Base-by-base conservation (phyloP, 768 basidiomycete genomes). In the Strobilomyces echinocephalus region DNA sequence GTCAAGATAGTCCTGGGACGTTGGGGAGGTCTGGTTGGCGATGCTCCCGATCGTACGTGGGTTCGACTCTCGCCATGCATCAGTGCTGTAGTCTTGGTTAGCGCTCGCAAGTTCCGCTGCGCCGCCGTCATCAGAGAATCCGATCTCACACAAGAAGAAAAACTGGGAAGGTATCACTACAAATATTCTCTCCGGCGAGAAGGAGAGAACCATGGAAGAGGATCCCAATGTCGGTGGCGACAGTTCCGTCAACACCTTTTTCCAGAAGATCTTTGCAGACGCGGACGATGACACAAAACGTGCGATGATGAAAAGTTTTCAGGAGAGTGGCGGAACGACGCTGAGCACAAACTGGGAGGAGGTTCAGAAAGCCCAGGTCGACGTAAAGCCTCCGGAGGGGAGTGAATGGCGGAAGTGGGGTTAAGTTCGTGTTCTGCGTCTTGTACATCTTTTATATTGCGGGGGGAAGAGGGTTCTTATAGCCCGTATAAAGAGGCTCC, bases 271-370 rank as follows among this genome's bases (percentile, higher is more conserved):
- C 57, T 99, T 88, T 63, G 77, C 80, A 7, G 90, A 89, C 67
- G 89, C 95, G 24, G 93, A 97, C 60, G 90, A 93, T 0, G 91
- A 99, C 62, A 91, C 95, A 14, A 83, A 78, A 63, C 81, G 85
- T 35, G 97, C 97, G 4, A 99, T 99, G 94, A 84, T 97, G 85
- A 99, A 99, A 80, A 95, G 91, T 66, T 97, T 91, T 69, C 77
- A 79, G 55, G 95, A 99, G 75, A 92, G 90, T 60, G 93, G 93
- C 8, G 97, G 97, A 8, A 99, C 97, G 9, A 87, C 92, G 0
- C 75, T 99, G 38, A 94, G 91, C 73, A 99, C 95, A 0, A 92
- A 97, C 69, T 99, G 95, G 95, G 83, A 82, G 5, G 91, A 93
- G 58, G 92, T 99, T 15, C 74, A 69, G 56, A 88, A 87, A 73